Evolutionary conservation across 805 yeast genomes (phyloP).

Genomic region (Nematodospora valgi): DNA sequence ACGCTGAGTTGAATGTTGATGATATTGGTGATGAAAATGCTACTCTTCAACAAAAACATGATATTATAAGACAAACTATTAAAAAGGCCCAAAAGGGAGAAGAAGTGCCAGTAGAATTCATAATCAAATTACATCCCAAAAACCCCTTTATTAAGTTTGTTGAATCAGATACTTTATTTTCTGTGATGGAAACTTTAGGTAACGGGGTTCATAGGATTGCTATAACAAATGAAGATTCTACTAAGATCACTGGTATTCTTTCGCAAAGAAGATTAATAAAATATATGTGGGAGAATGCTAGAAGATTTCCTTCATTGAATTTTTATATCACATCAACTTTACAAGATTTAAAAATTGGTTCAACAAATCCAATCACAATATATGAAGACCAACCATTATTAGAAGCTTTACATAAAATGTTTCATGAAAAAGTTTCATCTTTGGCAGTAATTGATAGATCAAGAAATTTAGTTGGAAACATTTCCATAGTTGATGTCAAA

Average conservation of each 20-base stretch:
- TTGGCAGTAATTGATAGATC: slow-evolving; percentile 87
- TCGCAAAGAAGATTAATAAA: slow-evolving; percentile 86
- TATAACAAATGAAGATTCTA: slow-evolving; percentile 50
- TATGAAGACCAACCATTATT: slow-evolving; percentile 84
- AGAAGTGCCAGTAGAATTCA: slow-evolving; percentile 88
- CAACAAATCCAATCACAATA: slow-evolving; percentile 66
- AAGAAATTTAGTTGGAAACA: slow-evolving; percentile 78
- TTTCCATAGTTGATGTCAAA: slow-evolving; percentile 90
- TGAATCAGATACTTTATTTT: slow-evolving; percentile 62
- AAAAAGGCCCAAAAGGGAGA: slow-evolving; percentile 78
- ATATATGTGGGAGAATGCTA: slow-evolving; percentile 89
- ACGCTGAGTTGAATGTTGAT: slow-evolving; percentile 31
- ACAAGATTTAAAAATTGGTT: slow-evolving; percentile 74
- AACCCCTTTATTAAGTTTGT: slow-evolving; percentile 81
- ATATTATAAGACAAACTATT: slow-evolving; percentile 41
- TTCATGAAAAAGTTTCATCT: slow-evolving; percentile 77
- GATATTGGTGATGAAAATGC: slow-evolving; percentile 26
- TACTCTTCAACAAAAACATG: slow-evolving; percentile 25
- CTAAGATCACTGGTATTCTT: slow-evolving; percentile 75
- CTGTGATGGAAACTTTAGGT: slow-evolving; percentile 85
- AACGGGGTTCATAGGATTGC: slow-evolving; percentile 95
- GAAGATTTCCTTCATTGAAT: slow-evolving; percentile 80
- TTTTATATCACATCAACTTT: slow-evolving; percentile 65
- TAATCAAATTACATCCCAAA: slow-evolving; percentile 78
- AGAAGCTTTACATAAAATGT: slow-evolving; percentile 85